These are phyloP conservation scores for Cyberlindnera americana DNA, from an alignment of 805 yeast species.

Conservation along the genomic window DNA sequence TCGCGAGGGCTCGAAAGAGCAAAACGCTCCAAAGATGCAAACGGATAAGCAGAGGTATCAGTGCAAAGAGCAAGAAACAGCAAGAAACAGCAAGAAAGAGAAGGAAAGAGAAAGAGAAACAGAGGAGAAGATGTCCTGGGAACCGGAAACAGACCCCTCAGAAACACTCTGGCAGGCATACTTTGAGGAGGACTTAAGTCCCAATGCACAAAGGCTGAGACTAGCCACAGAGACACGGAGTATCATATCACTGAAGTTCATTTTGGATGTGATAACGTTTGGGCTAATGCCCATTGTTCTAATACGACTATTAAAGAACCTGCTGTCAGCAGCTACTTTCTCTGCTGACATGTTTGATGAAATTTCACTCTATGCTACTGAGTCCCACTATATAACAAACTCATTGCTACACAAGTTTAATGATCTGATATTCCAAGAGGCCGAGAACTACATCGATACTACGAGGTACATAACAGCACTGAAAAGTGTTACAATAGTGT, in stretches of 20 bases:
- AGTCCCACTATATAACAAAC: slow-evolving; percentile 1
- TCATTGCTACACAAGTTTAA: slow-evolving; percentile 15
- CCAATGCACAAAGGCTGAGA: background rate
- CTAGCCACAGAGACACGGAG: background rate
- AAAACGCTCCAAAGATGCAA: no score
- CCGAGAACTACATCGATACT: slow-evolving; percentile 1
- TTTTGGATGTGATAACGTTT: slow-evolving; percentile 11
- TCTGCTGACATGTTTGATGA: slow-evolving; percentile 19
- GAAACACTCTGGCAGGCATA: slow-evolving; percentile 3
- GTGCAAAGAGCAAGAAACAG: no score
- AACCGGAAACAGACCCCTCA: background rate
- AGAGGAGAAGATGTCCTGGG: slow-evolving; percentile 2
- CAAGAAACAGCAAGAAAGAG: no score
- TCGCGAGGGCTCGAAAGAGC: no score
- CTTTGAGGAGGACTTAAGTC: background rate
- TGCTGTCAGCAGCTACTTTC: slow-evolving; percentile 18
- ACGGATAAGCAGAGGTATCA: no score
- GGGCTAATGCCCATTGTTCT: slow-evolving; percentile 15
- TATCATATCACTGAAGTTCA: slow-evolving; percentile 1
- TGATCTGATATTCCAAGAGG: slow-evolving; percentile 8
- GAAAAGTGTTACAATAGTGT: slow-evolving; percentile 7
- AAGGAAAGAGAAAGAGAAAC: no score
- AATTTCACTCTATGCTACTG: slow-evolving; percentile 4
- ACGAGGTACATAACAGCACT: background rate
- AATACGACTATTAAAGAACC: slow-evolving; percentile 3